Base-by-base conservation (phyloP, 202 grass and related monocot genomes). In the Zizania palustris region DNA sequence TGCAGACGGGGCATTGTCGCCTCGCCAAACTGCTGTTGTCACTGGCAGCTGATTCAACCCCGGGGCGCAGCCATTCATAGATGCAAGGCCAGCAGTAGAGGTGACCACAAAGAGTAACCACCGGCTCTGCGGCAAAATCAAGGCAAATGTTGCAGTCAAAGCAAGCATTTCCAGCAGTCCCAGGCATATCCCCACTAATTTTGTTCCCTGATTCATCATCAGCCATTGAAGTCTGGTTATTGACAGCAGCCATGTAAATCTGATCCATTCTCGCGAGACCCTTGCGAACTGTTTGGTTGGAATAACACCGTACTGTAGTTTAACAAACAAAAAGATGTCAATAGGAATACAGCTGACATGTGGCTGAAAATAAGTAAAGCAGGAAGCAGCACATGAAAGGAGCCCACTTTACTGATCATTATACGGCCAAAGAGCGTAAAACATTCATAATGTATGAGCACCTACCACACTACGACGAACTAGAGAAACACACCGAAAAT, bases 51-150 rank as follows among this genome's bases (percentile, higher is more conserved):
- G 82, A 77, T 21, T 59, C 85, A 72, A 81, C 82, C 3, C 44
- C 65, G 6, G 82, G 85, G 18, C 77, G 72, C 55, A 96, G 76
- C 93, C 93, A 96, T 71, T 90, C 90, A 33, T 97, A 97, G 72
- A 97, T 97, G 80, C 93, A 97, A 60, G 93, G 93, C 93, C 93
- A 97, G 77, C 93, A 97, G 77, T 93, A 97, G 43, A 97, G 90
- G 76, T 97, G 93, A 40, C 93, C 93, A 38, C 93, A 97, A 4
- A 93, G 85, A 36, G 93, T 97, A 65, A 97, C 88, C 63, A 97
- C 93, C 34, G 93, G 93, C 57, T 97, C 93, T 34, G 85, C 51
- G 14, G 93, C 93, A 14, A 85, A 90, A 36, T 97, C 88, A 18
- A 97, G 90, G 67, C 93, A 97, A 28, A 97, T 97, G 85, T 93